These are phyloP conservation scores for Orobanche coerulescens DNA, from an alignment of 257 asterid genomes.

Conservation along the genomic window DNA sequence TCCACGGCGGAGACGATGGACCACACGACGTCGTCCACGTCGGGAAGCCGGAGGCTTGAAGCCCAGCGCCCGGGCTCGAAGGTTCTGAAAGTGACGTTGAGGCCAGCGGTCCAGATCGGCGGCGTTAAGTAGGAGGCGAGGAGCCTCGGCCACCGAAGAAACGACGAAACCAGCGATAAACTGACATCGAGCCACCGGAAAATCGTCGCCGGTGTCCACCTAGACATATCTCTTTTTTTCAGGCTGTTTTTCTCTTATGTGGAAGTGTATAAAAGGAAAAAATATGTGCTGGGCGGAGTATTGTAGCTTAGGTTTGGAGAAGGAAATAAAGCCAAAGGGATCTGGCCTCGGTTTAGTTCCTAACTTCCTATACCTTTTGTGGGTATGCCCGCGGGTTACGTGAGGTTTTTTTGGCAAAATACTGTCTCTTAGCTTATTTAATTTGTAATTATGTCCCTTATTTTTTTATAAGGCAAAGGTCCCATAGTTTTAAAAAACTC, in stretches of 20 bases:
- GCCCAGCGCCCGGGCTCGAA: constrained; percentile 30
- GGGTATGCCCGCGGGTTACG: too few species aligned
- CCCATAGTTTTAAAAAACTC: too few species aligned
- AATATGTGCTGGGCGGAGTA: constrained; percentile 15
- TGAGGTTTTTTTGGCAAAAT: too few species aligned
- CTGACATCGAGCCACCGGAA: constrained; percentile 36
- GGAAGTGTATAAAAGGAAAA: neutral
- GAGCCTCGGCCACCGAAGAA: constrained; percentile 45
- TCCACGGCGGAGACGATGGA: constrained; percentile 50
- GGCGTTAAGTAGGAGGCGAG: constrained; percentile 38
- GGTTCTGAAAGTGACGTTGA: constrained; percentile 21
- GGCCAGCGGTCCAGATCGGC: constrained; percentile 26
- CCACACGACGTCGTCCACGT: constrained; percentile 53
- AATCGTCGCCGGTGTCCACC: constrained; percentile 26
- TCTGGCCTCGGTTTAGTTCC: constrained; percentile 25
- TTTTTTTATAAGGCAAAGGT: too few species aligned
- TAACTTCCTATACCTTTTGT: too few species aligned
- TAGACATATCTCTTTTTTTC: constrained; percentile 18
- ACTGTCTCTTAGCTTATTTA: too few species aligned
- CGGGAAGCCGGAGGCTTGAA: constrained; percentile 34
- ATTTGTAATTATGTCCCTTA: too few species aligned
- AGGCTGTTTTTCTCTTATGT: neutral
- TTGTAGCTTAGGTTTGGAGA: constrained; percentile 13
- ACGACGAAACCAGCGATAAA: constrained; percentile 34
- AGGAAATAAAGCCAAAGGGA: constrained; percentile 1